Base-by-base conservation (phyloP, 331 rosid genomes). In the Quercus lobata region DNA sequence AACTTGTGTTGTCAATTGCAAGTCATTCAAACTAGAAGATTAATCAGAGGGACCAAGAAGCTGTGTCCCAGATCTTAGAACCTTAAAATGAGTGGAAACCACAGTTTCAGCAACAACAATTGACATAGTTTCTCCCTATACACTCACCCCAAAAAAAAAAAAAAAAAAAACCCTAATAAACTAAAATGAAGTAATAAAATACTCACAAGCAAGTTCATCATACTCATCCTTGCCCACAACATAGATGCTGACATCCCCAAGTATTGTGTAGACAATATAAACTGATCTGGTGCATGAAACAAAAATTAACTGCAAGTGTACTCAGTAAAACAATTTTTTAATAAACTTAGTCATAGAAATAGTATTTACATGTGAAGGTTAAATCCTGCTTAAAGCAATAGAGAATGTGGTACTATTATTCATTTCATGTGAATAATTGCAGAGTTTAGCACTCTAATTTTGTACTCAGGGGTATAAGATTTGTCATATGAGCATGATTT, bases 181-280 rank as follows among this genome's bases (percentile, higher is more conserved):
- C 1, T 3, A 46, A 68, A 68, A 68, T 27, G 25, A 46, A 35
- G 25, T 16, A 22, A 68, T 11, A 15, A 24, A 49, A 49, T 21
- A 90, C 93, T 30, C 84, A 92, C 94, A 83, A 30, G 97, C 94
- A 81, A 92, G 93, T 86, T 90, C 97, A 73, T 92, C 97, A 35
- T 88, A 90, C 82, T 83, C 91, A 41, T 92, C 97, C 88, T 92
- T 92, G 78, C 97, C 97, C 79, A 86, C 93, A 11, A 88, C 75
- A 61, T 83, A 92, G 80, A 92, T 90, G 90, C 92, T 89, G 85
- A 94, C 97, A 87, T 94, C 97, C 34, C 98, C 98, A 57, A 94
- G 91, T 52, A 91, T 91, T 32, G 97, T 92, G 90, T 91, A 94
- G 61, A 94, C 98, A 76, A 92, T 86, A 84, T 91, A 87, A 53